Percentiles rank a stretch among this genome's conserved stretches.
Conservation (phyloP, 305 asterid genomes). For the Fraxinus baroniana region DNA sequence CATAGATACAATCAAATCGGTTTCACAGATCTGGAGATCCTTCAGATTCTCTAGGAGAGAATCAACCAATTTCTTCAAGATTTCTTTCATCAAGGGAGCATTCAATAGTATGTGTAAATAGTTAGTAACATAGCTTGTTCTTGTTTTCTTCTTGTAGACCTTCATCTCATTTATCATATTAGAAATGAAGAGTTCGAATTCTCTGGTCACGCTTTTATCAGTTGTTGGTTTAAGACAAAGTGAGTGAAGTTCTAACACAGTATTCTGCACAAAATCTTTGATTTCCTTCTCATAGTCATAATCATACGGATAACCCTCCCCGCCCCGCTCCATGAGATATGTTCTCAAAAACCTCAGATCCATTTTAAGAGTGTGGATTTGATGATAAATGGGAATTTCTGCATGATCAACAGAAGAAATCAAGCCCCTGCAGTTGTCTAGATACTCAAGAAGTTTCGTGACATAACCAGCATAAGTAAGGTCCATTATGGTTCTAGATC, state of each 20-base stretch:
- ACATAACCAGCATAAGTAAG: neutral
- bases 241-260: neutral
- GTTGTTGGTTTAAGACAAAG: neutral
- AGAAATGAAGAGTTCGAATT: neutral
- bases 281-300: too few relatives aligned
- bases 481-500: neutral
- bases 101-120: accelerated
- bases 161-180: neutral
- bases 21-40: neutral
- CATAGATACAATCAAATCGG: neutral
- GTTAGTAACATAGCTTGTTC: accelerated
- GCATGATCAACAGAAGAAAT: neutral
- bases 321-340: neutral
- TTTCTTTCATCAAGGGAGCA: neutral
- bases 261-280: neutral
- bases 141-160: neutral
- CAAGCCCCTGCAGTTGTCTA: neutral
- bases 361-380: neutral
- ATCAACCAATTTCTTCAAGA: neutral
- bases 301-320: too few relatives aligned
- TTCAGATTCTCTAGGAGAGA: neutral
- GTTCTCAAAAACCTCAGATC: neutral
- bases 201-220: neutral
- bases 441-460: neutral
- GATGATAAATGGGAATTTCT: neutral